Evolutionary conservation across 2,329 filamentous ascomycete genomes (phyloP).

Genomic region (Neonectria magnoliae): DNA sequence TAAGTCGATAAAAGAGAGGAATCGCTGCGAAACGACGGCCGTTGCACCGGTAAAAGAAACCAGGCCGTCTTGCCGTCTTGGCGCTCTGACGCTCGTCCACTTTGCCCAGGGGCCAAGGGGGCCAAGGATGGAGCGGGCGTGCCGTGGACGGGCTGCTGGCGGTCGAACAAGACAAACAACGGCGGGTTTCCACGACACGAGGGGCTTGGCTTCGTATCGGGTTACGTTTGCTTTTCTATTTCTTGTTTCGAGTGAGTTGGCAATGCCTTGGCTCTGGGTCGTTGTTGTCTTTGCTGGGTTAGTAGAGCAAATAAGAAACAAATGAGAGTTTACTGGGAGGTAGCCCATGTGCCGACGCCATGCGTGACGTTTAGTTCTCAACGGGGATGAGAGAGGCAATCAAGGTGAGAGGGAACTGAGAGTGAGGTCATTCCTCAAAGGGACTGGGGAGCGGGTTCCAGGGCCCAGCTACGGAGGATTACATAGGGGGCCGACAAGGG

Average conservation of each 20-base stretch:
- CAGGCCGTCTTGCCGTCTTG: constrained; percentile 25
- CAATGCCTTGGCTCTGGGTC: not conserved
- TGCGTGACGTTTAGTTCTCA: not conserved
- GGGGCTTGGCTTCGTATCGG: not conserved
- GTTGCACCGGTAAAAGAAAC: not conserved
- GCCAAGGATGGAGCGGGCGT: constrained; percentile 3
- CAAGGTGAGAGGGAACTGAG: not conserved
- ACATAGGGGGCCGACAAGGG: not conserved
- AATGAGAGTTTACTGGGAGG: not conserved
- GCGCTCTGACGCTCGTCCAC: constrained; percentile 1
- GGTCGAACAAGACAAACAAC: not conserved
- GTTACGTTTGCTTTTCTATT: not conserved
- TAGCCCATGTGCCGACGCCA: not conserved
- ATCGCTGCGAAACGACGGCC: not conserved
- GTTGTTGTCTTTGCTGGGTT: not conserved
- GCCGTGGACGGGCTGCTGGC: not conserved
- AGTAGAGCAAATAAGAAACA: not conserved
- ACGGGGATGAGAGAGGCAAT: not conserved
- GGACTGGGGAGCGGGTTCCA: not conserved
- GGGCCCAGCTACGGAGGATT: not conserved
- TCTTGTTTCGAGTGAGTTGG: not conserved
- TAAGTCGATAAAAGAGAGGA: not conserved
- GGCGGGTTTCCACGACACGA: not conserved
- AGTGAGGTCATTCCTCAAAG: not conserved
- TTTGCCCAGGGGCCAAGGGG: constrained; percentile 2